Base-by-base conservation (phyloP, 108 stramenopile genomes). In the Schizochytrium sp. region DNA sequence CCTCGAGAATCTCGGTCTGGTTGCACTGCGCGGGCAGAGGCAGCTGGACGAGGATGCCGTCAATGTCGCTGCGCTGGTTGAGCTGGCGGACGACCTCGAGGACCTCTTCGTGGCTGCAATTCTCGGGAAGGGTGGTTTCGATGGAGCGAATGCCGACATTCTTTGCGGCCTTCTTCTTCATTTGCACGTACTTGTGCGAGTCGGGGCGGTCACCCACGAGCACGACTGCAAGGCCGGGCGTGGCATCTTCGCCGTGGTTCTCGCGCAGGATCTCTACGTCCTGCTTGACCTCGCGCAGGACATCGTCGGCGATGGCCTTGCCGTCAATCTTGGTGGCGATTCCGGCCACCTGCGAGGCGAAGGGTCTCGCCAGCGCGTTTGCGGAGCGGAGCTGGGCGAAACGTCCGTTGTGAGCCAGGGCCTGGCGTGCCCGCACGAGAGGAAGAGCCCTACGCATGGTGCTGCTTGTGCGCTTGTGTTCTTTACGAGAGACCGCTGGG, bases 1-100 rank as follows among this genome's bases (percentile, higher is more conserved):
- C 93, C 41, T 92, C 76, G 60, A 97, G 93, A 43, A 98, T 95
- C 48, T 59, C 90, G n/a, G 90, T 89, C 89, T 98, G 96, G 90
- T 97, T 90, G 58, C 98, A 93, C 76, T 98, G 96, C 16, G 88
- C 58, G 4, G 99, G 99, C 21, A 99, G 89, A 3, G 99, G 99
- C 44, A 99, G 93, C 93, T 99, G 99, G 5, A 99, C 97, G 58
- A 99, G 92, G 83, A 99, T 99, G 5, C 98, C 98, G 90, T 99
- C 96, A 21, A 99, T 95, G 25, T 91, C 89, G n/a, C 72, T 44
- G 88, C 97, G 94, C 5, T 88, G 93, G 72, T 98, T 99, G 76
- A 97, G 92, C 29, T 93, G 92, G 4, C 60, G 72, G 58, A 98
- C 95, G 88, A 93, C 94, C 23, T 87, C 93, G 53, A 97, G 51